Percentiles rank a stretch among this genome's conserved stretches.
These are phyloP conservation scores for Trametes maxima DNA, from an alignment of 768 basidiomycete genomes.

Conservation along the genomic window DNA sequence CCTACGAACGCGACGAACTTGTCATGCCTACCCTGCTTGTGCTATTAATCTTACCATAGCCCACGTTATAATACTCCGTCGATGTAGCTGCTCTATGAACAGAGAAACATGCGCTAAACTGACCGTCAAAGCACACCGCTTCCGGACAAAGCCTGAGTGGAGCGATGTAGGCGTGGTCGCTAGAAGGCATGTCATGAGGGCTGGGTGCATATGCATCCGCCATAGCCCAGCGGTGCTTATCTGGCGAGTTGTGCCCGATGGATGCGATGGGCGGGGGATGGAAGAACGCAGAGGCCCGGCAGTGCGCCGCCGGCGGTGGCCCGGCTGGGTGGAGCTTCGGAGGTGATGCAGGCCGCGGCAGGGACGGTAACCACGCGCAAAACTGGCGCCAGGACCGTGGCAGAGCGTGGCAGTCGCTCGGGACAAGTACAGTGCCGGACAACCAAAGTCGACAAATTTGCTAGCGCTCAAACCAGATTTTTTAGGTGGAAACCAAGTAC, in stretches of 20 bases:
- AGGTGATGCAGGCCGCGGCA: not conserved
- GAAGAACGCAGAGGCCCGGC: not conserved
- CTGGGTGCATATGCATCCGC: not conserved
- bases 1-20: not conserved
- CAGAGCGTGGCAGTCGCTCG: not conserved
- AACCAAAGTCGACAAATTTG: too few relatives aligned
- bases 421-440: too few relatives aligned
- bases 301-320: conserved; percentile 1
- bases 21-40: not conserved
- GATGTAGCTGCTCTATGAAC: not conserved
- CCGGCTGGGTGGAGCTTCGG: conserved; percentile 6
- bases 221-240: not conserved
- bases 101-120: not conserved
- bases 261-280: too few relatives aligned
- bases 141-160: not conserved
- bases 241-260: not conserved
- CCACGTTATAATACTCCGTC: not conserved
- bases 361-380: conserved; percentile 4
- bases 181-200: conserved; percentile 3
- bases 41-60: not conserved
- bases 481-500: too few relatives aligned
- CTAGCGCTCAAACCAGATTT: too few relatives aligned
- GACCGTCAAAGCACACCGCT: too few relatives aligned
- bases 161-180: not conserved
- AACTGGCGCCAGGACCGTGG: not conserved